phyloP scores from a whole-genome alignment of 164 flowering plant genomes.

The Nymphaea colorata region DNA sequence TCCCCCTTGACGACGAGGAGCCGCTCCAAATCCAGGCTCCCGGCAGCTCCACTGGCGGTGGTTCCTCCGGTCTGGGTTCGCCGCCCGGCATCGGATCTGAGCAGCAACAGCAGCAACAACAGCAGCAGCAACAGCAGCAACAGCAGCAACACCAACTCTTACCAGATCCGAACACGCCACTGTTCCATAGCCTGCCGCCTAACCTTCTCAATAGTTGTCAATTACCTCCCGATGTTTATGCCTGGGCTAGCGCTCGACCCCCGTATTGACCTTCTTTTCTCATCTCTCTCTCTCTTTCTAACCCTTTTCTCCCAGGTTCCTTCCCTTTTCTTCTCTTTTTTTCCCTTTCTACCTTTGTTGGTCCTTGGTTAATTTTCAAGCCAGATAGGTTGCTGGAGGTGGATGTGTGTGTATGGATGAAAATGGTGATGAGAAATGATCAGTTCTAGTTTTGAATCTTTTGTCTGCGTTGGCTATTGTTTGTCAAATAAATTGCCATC shows the following conservation, averaged over 20 bases:
- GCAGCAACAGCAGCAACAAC: conserved; percentile 10
- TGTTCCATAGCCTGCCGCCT: conserved; percentile 50
- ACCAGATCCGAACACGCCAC: conserved; percentile 31
- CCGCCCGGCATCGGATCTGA: conserved; percentile 11
- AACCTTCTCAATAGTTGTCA: conserved; percentile 51
- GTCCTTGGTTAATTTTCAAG: conserved; percentile 16
- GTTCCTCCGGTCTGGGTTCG: conserved; percentile 32
- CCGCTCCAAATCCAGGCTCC: conserved; percentile 17
- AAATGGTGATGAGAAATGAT: neutral
- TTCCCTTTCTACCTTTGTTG: conserved; percentile 5
- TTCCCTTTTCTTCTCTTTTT: conserved; percentile 1
- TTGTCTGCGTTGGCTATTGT: neutral
- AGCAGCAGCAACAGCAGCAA: conserved; percentile 29
- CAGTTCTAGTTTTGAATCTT: neutral
- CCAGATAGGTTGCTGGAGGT: neutral
- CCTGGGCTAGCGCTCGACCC: conserved; percentile 46
- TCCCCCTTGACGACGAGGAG: conserved; percentile 73
- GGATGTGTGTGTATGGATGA: neutral
- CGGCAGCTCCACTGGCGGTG: conserved; percentile 13
- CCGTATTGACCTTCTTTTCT: conserved; percentile 27
- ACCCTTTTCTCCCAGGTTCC: neutral
- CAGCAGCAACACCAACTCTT: conserved; percentile 33
- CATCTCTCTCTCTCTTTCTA: conserved; percentile 2
- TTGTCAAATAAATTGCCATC: neutral
- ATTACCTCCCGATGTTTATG: conserved; percentile 53